Conservation (phyloP, 116 monocot genomes). For the Zostera marina region DNA sequence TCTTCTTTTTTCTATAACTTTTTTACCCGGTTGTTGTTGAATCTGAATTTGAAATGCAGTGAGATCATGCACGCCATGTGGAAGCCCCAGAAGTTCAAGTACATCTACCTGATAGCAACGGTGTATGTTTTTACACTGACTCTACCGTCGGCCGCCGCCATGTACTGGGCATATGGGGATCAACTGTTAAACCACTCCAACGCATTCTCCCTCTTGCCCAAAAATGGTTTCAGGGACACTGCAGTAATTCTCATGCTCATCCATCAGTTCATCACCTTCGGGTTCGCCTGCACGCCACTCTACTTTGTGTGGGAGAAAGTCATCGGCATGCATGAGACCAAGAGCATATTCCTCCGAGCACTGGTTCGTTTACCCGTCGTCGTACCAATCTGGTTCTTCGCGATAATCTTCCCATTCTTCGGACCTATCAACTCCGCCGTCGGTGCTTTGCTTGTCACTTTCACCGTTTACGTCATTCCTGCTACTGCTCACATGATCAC, state of each 20-base stretch:
- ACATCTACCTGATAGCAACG: constrained; percentile 63
- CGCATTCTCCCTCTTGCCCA: constrained; percentile 46
- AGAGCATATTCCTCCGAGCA: constrained; percentile 36
- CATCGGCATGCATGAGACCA: constrained; percentile 46
- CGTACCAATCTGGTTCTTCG: constrained; percentile 50
- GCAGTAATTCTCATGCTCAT: constrained; percentile 74
- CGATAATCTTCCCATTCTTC: constrained; percentile 59
- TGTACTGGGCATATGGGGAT: constrained; percentile 87
- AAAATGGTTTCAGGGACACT: constrained; percentile 27
- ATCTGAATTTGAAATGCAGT: constrained; percentile 12
- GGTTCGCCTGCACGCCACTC: constrained; percentile 82
- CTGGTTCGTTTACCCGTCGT: constrained; percentile 36
- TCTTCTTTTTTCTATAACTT: background rate
- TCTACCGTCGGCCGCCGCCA: constrained; percentile 55
- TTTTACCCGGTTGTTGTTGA: background rate
- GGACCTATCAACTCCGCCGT: constrained; percentile 54
- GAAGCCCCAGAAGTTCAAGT: constrained; percentile 81
- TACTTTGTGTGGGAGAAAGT: constrained; percentile 89
- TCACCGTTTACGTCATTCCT: constrained; percentile 71
- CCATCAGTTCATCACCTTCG: constrained; percentile 91
- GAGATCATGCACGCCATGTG: constrained; percentile 97
- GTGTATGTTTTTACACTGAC: constrained; percentile 77
- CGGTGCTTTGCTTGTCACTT: constrained; percentile 49
- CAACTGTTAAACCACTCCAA: constrained; percentile 43
- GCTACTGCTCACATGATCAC: constrained; percentile 52